These are phyloP conservation scores for Leavenworthia alabamica DNA, from an alignment of 345 rosid genomes.

Conservation along the genomic window DNA sequence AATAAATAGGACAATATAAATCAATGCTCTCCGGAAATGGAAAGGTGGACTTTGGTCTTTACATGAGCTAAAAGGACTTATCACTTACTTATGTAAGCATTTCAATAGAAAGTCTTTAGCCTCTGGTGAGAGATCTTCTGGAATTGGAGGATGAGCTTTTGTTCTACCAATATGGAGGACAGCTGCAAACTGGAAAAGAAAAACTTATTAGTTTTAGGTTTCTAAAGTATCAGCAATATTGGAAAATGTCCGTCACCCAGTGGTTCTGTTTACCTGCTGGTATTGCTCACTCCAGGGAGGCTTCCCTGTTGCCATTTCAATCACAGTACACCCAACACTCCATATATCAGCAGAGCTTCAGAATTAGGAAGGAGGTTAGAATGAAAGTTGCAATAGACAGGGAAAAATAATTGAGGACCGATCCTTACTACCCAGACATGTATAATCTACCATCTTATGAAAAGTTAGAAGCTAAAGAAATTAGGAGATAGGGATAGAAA, in stretches of 20 bases:
- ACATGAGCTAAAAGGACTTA: background rate
- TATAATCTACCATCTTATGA: constrained; percentile 3
- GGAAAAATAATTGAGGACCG: background rate
- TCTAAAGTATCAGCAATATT: constrained; percentile 4
- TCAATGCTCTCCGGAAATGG: background rate
- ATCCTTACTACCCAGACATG: background rate
- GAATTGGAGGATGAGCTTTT: constrained; percentile 92
- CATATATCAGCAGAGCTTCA: constrained; percentile 91
- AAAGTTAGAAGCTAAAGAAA: background rate
- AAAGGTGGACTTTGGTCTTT: constrained; percentile 3
- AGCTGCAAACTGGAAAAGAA: constrained; percentile 78
- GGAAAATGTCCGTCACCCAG: constrained; percentile 8
- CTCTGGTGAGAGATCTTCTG: constrained; percentile 73
- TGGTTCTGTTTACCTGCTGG: constrained; percentile 58
- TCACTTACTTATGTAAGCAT: constrained; percentile 70
- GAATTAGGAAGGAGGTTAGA: constrained; percentile 22
- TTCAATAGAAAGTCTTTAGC: constrained; percentile 80
- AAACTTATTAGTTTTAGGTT: constrained; percentile 2
- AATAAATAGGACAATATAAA: background rate
- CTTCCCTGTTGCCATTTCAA: constrained; percentile 97
- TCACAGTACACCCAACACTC: constrained; percentile 96
- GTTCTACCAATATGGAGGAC: constrained; percentile 85
- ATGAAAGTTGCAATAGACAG: background rate
- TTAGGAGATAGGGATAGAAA: background rate
- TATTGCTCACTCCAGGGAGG: constrained; percentile 97